Evolutionary conservation across 225 moss, liverwort and hornwort species (phyloP), one percentile per base, ranked within the genome.

Genomic region (Pleurozium schreberi): DNA sequence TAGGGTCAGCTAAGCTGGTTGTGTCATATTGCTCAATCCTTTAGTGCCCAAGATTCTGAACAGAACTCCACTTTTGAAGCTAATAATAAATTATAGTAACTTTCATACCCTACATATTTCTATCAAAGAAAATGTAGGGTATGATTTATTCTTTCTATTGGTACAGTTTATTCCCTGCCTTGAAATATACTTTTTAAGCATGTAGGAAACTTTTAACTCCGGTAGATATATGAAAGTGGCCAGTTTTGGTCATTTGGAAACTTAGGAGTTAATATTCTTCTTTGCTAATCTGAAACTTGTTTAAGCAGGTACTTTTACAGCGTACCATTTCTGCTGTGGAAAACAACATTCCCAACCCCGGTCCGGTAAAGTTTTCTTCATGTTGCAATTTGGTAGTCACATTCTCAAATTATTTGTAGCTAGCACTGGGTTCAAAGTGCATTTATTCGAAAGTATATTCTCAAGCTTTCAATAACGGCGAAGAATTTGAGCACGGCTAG

Each of bases 251-350:
- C 87, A 43, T 65, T 87, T 55, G 18, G n/a, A 33, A 28, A 16
- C 27, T 87, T 19, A 58, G 47, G 30, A 38, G 58, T 68, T 65
- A 57, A 31, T 89, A 9, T 88, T 88, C 74, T 80, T 58, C 53
- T 28, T 30, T 75, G 23, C 75, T 90, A 59, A 87, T 28, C 53
- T 50, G 73, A 57, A 47, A 77, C 42, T 65, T 66, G 60, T 75
- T 58, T 85, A 53, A 89, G 80, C 94, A 99, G 98, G 97, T 99
- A 99, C 83, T 99, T 99, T 71, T 99, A 95, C 83, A 95, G 94
- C 88, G 50, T 99, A 65, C 99, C 99, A 67, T 96, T 95, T 84
- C 88, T 99, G 59, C 90, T 99, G 27, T 99, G 99, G 99, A 99
- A 96, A 93, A 91, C 99, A 58, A 80, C 88, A 26, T 96, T 93